Base-by-base conservation (phyloP, 1,139 yeast species). In the Yamadazyma diddensiae region DNA sequence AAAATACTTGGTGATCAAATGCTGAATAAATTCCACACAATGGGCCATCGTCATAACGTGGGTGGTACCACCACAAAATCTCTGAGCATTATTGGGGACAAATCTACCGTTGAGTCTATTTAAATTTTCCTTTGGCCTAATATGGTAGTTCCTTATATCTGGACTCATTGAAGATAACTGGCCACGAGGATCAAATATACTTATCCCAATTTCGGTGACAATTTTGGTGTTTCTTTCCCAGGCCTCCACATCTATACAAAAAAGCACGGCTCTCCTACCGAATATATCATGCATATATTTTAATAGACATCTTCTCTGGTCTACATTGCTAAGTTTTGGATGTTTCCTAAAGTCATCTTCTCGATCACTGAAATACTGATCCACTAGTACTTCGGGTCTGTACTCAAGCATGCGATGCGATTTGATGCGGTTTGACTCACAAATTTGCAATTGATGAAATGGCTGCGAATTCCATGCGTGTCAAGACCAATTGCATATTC, bases 191-290 rank as follows among this genome's bases (percentile, higher is more conserved):
- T 81, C 85, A 50, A 75, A 82, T 5, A 82, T 70, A 2, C 84
- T 65, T 3, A 83, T 56, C 3, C 94, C 94, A 30, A 82, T 70
- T 50, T 83, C 94, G 0, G 86, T 81, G 15, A 82, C 62, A 8
- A 57, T 41, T 12, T 57, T 46, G 7, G 56, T 60, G 38, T 69
- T 54, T 12, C 55, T 46, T 46, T 83, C 94, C 62, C 65, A 79
- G 4, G 83, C 82, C 51, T 83, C 92, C 8, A 81, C 63, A 51
- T 83, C 92, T 14, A 83, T 55, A 14, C 79, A 69, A 29, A 80
- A 59, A 12, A 79, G 57, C 0, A 65, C 62, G 21, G 62, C 52
- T 18, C 56, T 47, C n/a, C 62, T 46, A 8, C 55, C 51, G 36
- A 55, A 59, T 1, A 62, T 59, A 11, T 39, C 36, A 14, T 32